Conservation (phyloP, 2,329 filamentous ascomycete genomes). For the Myriosclerotinia curreyana region DNA sequence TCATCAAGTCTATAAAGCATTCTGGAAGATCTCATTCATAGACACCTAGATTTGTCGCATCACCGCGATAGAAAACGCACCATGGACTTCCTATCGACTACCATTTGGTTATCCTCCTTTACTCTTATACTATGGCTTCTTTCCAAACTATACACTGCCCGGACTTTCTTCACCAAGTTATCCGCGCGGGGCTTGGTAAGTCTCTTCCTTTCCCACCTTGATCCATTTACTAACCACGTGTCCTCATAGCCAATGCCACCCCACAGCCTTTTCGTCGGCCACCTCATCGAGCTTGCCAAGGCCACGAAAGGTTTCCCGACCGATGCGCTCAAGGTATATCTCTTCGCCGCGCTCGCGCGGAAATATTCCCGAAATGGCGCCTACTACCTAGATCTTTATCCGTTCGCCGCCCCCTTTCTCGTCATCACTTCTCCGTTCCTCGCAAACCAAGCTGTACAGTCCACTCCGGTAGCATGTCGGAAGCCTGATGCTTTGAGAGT, state of each 20-base stretch:
- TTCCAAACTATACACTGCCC: not conserved
- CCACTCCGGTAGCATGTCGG: constrained; percentile 20
- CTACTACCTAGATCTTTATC: constrained; percentile 33
- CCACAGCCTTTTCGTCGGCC: constrained; percentile 24
- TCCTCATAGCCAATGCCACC: constrained; percentile 27
- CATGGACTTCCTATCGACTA: not conserved
- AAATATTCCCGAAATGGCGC: constrained; percentile 25
- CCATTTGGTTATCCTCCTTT: not conserved
- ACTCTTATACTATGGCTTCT: constrained; percentile 1
- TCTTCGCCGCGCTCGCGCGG: constrained; percentile 24
- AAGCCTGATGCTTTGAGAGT: constrained; percentile 25
- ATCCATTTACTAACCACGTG: not conserved
- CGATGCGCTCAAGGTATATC: constrained; percentile 26
- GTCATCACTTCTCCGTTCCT: constrained; percentile 27
- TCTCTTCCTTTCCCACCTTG: not conserved
- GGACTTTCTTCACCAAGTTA: not conserved
- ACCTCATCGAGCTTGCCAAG: constrained; percentile 25
- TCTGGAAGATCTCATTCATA: too few species aligned
- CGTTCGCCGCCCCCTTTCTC: constrained; percentile 27
- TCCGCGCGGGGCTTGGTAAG: constrained; percentile 12
- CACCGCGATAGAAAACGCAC: not conserved
- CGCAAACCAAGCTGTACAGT: constrained; percentile 28
- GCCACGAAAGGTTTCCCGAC: constrained; percentile 21
- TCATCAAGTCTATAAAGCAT: not conserved
- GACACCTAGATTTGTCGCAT: not conserved